These are phyloP conservation scores for Cardamine resedifolia DNA, from an alignment of 345 rosid genomes.

Conservation along the genomic window DNA sequence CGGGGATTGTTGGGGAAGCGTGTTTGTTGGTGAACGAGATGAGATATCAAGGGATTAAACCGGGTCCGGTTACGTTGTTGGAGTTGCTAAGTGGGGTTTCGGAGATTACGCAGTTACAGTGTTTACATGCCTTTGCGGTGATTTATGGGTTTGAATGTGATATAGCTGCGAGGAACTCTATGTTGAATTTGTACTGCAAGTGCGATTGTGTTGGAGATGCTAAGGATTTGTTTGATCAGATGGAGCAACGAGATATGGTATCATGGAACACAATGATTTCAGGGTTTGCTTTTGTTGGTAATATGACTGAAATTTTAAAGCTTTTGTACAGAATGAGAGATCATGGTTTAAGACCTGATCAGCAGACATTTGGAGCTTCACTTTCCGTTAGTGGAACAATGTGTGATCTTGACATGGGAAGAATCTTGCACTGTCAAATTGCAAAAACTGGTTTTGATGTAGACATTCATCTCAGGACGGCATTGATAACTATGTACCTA, in stretches of 20 bases:
- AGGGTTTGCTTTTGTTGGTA: constrained; percentile 45
- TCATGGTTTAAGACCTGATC: constrained; percentile 48
- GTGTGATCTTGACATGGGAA: constrained; percentile 49
- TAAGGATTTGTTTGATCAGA: constrained; percentile 47
- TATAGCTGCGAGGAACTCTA: constrained; percentile 42
- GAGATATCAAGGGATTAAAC: constrained; percentile 46
- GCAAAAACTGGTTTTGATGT: constrained; percentile 48
- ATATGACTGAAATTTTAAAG: constrained; percentile 41
- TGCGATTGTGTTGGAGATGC: constrained; percentile 44
- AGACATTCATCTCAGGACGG: constrained; percentile 59
- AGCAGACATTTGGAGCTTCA: constrained; percentile 48
- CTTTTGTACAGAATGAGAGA: constrained; percentile 45
- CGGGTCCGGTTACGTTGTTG: constrained; percentile 57
- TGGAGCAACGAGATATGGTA: constrained; percentile 51
- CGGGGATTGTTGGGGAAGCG: constrained; percentile 37
- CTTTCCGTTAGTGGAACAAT: constrained; percentile 43
- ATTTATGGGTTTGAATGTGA: constrained; percentile 47
- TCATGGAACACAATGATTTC: constrained; percentile 61
- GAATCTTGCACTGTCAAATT: constrained; percentile 55
- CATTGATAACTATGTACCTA: constrained; percentile 62
- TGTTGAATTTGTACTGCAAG: constrained; percentile 51
- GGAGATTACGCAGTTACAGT: constrained; percentile 41
- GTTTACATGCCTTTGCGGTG: constrained; percentile 51
- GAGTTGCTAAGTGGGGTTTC: constrained; percentile 46
- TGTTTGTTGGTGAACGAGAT: constrained; percentile 46